Evolutionary conservation across 805 yeast genomes (phyloP).

Genomic region (Candida palmyrensis): DNA sequence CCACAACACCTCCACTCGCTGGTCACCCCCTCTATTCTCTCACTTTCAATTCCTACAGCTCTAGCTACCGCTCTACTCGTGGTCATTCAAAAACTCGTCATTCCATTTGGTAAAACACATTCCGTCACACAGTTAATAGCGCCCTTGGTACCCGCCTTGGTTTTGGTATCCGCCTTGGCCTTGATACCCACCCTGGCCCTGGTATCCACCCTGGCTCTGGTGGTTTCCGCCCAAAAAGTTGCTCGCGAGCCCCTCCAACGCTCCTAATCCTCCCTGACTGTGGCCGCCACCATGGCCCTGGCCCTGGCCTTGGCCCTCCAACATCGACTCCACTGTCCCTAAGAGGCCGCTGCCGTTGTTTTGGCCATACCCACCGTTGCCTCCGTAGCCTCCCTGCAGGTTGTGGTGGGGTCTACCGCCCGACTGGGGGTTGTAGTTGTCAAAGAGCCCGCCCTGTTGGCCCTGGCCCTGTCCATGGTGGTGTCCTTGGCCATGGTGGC

Average conservation of each 20-base stretch:
- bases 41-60: too few species aligned
- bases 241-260: background rate
- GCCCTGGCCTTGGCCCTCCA: too few species aligned
- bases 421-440: conserved; percentile 5
- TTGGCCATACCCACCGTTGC: conserved; percentile 1
- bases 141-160: conserved; percentile 1
- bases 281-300: conserved; percentile 6
- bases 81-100: too few species aligned
- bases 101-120: too few species aligned
- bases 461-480: background rate
- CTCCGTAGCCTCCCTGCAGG: conserved; percentile 5
- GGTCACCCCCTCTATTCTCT: too few species aligned
- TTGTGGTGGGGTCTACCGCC: conserved; percentile 5
- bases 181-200: background rate
- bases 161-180: background rate
- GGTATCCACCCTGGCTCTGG: background rate
- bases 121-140: too few species aligned
- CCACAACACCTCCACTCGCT: too few species aligned
- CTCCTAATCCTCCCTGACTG: conserved; percentile 2
- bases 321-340: conserved; percentile 6
- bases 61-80: too few species aligned
- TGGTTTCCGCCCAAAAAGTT: conserved; percentile 4
- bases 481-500: conserved; percentile 2
- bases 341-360: conserved; percentile 6
- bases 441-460: conserved; percentile 3